These are phyloP conservation scores for Fagus sylvatica DNA, from an alignment of 306 rosid species.

Conservation along the genomic window DNA sequence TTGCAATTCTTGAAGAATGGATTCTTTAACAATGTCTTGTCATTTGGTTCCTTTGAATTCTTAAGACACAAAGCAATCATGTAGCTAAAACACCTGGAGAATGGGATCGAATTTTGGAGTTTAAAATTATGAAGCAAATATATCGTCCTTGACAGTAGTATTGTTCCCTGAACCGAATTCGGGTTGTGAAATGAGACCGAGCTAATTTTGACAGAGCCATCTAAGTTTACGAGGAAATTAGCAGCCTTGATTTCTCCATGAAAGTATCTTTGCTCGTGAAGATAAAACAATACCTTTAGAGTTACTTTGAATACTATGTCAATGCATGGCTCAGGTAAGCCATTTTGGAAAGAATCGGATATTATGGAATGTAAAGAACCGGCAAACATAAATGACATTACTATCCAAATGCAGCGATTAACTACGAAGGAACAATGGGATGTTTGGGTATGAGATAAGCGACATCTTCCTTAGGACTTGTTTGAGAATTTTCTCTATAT, in stretches of 20 bases:
- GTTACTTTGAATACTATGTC: constrained; percentile 50
- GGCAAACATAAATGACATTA: constrained; percentile 69
- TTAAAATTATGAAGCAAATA: constrained; percentile 72
- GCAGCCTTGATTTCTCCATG: constrained; percentile 68
- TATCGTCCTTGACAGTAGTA: constrained; percentile 60
- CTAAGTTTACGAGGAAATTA: constrained; percentile 57
- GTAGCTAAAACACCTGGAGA: constrained; percentile 59
- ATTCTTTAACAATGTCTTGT: constrained; percentile 54
- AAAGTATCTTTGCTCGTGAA: constrained; percentile 66
- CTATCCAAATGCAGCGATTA: constrained; percentile 61
- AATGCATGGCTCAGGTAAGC: constrained; percentile 52
- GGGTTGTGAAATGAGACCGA: constrained; percentile 55
- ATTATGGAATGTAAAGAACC: constrained; percentile 65
- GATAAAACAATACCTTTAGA: constrained; percentile 54
- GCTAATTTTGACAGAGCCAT: constrained; percentile 50
- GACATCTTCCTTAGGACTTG: constrained; percentile 54
- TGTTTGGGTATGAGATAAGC: constrained; percentile 61
- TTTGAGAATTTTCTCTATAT: constrained; percentile 44
- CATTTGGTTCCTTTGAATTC: constrained; percentile 58
- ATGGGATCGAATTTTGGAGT: constrained; percentile 61
- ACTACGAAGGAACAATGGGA: constrained; percentile 65
- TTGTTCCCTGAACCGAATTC: constrained; percentile 27
- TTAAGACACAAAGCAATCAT: constrained; percentile 64
- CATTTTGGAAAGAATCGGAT: constrained; percentile 45
- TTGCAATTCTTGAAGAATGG: constrained; percentile 51